Evolutionary conservation across 768 basidiomycete genomes (phyloP), one percentile per base, ranked within the genome.

Genomic region (Crepidotus variabilis): DNA sequence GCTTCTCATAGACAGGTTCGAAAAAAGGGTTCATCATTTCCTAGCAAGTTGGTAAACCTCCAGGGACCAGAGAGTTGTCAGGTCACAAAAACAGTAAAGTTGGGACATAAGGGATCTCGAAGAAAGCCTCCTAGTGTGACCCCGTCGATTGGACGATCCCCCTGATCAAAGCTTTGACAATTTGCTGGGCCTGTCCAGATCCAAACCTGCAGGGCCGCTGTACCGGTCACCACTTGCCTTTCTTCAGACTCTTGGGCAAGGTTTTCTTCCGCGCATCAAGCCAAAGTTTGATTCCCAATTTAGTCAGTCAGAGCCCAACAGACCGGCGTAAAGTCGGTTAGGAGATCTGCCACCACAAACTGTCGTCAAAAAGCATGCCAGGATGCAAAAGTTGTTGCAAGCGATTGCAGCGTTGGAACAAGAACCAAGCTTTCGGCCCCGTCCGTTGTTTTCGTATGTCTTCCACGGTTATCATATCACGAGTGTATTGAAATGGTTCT

Each of bases 341-440:
- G 32, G 22, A 52, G 43, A 35, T 47, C 32, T 36, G 22, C 33
- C 39, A 36, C 32, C 16, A 14, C 21, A 23, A 28, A 54, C 33
- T 43, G 23, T 35, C 28, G 47, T 54, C 52, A 14, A 51, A 20
- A 45, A 23, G 50, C 21, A 45, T 24, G 16, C 46, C 22, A 33
- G 48, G 55, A 58, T 60, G 59, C 57, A 55, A 52, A 51, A 50
- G 20, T 49, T 21, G 43, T 20, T 58, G 54, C 21, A 50, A 50
- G 74, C 74, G 74, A 74, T 75, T 72, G 56, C 70, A 69, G 73
- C 74, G 75, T 72, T 64, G 66, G 52, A 61, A 59, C 56, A 48
- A 35, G 55, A 62, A 63, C 50, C 68, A 64, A 63, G 62, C 47
- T 48, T 56, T 54, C 50, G 54, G 60, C 56, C 14, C 57, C 65